Conservation (phyloP, 495 filamentous ascomycete species). For the Aspergillus campestris region DNA sequence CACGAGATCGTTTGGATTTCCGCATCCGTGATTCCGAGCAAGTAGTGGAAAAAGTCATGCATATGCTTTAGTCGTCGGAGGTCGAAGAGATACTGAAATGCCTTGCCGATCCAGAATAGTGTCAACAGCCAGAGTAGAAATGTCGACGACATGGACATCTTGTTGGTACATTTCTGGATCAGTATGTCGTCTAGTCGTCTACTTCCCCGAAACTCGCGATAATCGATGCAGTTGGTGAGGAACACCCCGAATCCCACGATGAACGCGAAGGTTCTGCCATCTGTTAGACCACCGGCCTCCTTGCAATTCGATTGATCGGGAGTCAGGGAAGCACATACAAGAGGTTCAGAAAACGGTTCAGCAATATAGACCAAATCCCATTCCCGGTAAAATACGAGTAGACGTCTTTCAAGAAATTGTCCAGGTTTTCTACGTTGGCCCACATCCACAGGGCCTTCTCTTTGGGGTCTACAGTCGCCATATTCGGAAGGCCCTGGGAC, state of each 20-base stretch:
- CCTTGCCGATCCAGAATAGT: slow-evolving; percentile 79
- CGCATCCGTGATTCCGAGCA: slow-evolving; percentile 77
- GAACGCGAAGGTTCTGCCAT: slow-evolving; percentile 58
- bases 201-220: slow-evolving; percentile 62
- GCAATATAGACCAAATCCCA: slow-evolving; percentile 83
- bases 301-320: neutral
- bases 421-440: slow-evolving; percentile 87
- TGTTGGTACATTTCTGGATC: slow-evolving; percentile 72
- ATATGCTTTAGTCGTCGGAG: slow-evolving; percentile 66
- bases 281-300: slow-evolving; percentile 10
- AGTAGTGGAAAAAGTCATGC: slow-evolving; percentile 81
- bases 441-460: slow-evolving; percentile 91
- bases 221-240: slow-evolving; percentile 81
- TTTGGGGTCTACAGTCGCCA: slow-evolving; percentile 55
- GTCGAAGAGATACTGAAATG: slow-evolving; percentile 66
- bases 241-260: slow-evolving; percentile 79
- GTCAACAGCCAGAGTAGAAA: slow-evolving; percentile 76
- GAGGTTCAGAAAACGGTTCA: slow-evolving; percentile 61
- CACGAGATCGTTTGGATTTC: slow-evolving; percentile 96
- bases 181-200: slow-evolving; percentile 68
- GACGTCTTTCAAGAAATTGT: slow-evolving; percentile 83
- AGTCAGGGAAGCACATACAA: slow-evolving; percentile 47
- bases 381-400: slow-evolving; percentile 82
- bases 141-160: slow-evolving; percentile 76
- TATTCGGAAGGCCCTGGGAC: slow-evolving; percentile 28